phyloP scores from a whole-genome alignment of 2,329 filamentous ascomycete species.

The Alternaria triticimaculans region DNA sequence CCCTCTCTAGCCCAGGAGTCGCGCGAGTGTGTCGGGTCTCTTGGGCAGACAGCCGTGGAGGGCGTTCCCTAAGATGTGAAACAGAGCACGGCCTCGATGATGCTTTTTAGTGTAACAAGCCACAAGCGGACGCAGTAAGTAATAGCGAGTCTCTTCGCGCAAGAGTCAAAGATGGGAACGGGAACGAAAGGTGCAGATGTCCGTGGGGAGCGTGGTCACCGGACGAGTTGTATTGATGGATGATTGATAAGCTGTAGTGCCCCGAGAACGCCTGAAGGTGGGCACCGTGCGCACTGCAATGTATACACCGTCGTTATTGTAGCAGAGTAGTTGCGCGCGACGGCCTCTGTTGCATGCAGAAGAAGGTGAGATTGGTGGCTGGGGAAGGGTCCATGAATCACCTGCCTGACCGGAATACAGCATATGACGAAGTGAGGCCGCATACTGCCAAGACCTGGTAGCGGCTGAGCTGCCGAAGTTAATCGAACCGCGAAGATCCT shows the following conservation, averaged over 20 bases:
- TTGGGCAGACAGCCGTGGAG: conserved; percentile 4
- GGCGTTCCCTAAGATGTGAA: conserved; percentile 29
- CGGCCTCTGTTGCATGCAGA: conserved; percentile 18
- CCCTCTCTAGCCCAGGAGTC: conserved; percentile 14
- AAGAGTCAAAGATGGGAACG: conserved; percentile 26
- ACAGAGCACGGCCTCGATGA: conserved; percentile 39
- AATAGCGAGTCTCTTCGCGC: conserved; percentile 15
- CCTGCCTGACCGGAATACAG: conserved; percentile 13
- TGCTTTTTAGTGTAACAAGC: conserved; percentile 25
- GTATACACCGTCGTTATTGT: conserved; percentile 16
- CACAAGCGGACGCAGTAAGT: conserved; percentile 25
- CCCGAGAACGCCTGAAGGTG: conserved; percentile 1
- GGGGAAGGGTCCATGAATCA: conserved; percentile 20
- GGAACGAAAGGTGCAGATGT: conserved; percentile 25
- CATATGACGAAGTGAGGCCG: conserved; percentile 22
- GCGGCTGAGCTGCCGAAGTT: conserved; percentile 21
- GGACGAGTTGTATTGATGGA: conserved; percentile 7
- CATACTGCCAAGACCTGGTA: conserved; percentile 15
- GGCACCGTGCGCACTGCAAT: conserved; percentile 15
- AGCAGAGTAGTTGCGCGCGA: conserved; percentile 13
- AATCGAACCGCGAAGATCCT: conserved; percentile 29
- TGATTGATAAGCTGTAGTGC: conserved; percentile 16
- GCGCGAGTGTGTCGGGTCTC: conserved; percentile 30
- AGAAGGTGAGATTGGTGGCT: conserved; percentile 23
- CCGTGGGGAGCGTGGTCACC: conserved; percentile 9